A percentile compares a stretch with the other conserved stretches of the same genome.
Conservation (phyloP, 805 yeast genomes). For the Clavispora asparagi region DNA sequence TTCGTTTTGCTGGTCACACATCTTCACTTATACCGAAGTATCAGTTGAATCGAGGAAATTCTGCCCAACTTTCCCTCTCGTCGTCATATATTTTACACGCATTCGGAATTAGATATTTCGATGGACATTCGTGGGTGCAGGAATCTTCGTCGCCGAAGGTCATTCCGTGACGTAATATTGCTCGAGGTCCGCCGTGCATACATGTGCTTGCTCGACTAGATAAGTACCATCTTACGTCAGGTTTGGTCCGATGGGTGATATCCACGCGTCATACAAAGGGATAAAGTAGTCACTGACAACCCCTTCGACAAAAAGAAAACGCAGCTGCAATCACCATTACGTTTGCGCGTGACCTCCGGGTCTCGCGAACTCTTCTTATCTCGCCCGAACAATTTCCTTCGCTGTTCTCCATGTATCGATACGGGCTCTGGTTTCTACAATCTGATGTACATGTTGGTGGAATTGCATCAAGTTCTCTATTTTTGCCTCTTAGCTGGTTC, state of each 20-base stretch:
- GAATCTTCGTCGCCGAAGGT: background rate
- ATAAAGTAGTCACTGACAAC: background rate
- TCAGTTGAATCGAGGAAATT: too few species aligned
- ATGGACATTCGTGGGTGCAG: background rate
- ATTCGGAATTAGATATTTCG: too few species aligned
- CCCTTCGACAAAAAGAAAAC: too few species aligned
- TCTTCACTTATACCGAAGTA: too few species aligned
- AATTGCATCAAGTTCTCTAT: background rate
- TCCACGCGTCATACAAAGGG: background rate
- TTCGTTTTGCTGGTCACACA: too few species aligned
- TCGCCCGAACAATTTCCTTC: background rate
- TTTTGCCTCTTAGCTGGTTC: background rate
- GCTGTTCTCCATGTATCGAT: background rate
- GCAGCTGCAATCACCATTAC: background rate
- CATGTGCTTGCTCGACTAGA: background rate
- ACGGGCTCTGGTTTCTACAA: too few species aligned
- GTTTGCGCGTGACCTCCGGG: too few species aligned
- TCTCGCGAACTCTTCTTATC: too few species aligned
- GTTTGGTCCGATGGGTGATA: background rate
- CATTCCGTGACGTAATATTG: conserved; percentile 3
- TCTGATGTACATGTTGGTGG: background rate
- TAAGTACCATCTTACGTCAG: background rate
- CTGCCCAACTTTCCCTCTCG: too few species aligned
- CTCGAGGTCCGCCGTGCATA: background rate
- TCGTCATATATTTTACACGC: too few species aligned